phyloP scores from a whole-genome alignment of 2,329 filamentous ascomycete species.

The Colletotrichum sp. region DNA sequence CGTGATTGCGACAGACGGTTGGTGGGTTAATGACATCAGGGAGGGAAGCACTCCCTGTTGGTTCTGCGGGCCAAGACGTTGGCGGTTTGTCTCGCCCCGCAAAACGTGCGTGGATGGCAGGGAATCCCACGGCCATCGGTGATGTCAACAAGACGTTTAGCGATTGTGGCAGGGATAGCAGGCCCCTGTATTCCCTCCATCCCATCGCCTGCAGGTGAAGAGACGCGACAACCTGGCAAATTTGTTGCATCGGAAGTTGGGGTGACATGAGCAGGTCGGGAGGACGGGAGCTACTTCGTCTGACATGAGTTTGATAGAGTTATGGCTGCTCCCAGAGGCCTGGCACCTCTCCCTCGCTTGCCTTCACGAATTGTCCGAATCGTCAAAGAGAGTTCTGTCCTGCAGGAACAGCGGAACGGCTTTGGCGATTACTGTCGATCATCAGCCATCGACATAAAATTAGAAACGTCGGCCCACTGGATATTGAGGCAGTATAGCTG shows the following conservation, averaged over 20 bases:
- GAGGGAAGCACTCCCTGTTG: background rate
- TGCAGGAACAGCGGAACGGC: constrained; percentile 10
- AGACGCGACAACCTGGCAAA: background rate
- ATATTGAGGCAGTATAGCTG: background rate
- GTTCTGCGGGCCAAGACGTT: constrained; percentile 16
- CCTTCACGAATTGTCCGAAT: background rate
- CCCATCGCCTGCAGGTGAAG: background rate
- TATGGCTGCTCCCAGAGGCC: background rate
- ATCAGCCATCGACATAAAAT: background rate
- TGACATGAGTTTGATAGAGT: background rate
- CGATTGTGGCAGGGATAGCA: background rate
- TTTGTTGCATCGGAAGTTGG: background rate
- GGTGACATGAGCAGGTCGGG: background rate
- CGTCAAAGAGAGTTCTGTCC: background rate
- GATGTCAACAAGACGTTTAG: constrained; percentile 19
- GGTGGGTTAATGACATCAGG: constrained; percentile 22
- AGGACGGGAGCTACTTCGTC: background rate
- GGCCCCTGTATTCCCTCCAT: background rate
- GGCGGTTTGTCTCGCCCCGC: constrained; percentile 3
- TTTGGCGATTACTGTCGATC: constrained; percentile 1
- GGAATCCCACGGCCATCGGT: background rate
- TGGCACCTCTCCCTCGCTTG: background rate
- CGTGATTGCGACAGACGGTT: constrained; percentile 15
- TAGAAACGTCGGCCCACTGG: background rate
- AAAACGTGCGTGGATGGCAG: background rate